A percentile compares a stretch with the other conserved stretches of the same genome.
Conservation (phyloP, 2,329 filamentous ascomycete species). For the Magnaporthiopsis poae region DNA sequence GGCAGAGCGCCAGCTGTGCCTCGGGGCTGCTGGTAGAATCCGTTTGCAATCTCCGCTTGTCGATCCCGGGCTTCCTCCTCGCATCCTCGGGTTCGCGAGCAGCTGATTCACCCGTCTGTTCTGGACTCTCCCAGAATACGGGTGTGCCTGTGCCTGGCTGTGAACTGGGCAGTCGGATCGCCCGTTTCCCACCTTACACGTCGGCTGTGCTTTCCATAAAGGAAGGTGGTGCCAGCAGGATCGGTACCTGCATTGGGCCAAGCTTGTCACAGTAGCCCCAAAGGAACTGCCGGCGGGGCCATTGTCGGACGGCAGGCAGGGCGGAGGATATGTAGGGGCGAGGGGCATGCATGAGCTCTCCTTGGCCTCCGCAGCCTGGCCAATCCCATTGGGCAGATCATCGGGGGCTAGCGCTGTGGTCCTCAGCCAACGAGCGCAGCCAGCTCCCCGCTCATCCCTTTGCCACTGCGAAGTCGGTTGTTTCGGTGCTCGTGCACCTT, state of each 20-base stretch:
- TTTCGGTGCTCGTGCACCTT: neutral
- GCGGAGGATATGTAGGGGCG: neutral
- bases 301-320: neutral
- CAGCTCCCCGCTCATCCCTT: neutral
- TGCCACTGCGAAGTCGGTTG: neutral
- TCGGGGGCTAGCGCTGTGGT: neutral
- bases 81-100: neutral
- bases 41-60: neutral
- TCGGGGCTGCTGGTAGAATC: neutral
- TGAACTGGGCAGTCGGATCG: neutral
- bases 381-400: neutral
- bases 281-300: neutral
- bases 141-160: no score
- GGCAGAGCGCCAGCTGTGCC: neutral
- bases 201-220: neutral
- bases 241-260: constrained; percentile 4
- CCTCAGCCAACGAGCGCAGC: neutral
- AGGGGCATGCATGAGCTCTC: neutral
- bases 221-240: neutral
- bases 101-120: neutral
- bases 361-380: neutral
- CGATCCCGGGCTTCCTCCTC: neutral
- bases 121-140: neutral
- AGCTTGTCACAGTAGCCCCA: neutral
- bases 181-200: neutral